Conservation (phyloP, 495 filamentous ascomycete genomes). For the Cudoniella acicularis region DNA sequence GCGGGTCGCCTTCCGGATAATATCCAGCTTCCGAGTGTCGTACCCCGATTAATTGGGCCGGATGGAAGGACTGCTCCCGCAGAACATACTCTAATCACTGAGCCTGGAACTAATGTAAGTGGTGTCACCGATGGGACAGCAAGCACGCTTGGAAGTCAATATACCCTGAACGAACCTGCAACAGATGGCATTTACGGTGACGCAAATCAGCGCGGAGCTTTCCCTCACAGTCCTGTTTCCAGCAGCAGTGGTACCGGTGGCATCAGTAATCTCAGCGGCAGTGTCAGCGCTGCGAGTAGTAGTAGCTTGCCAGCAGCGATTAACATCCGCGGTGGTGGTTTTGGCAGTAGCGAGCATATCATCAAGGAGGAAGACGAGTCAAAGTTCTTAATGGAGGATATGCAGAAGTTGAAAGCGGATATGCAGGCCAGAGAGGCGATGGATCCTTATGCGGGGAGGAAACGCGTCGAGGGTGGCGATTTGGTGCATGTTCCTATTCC, state of each 20-base stretch:
- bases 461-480: slow-evolving; percentile 30
- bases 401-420: neutral
- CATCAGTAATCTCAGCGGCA: neutral
- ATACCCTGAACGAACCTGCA: slow-evolving; percentile 40
- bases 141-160: slow-evolving; percentile 46
- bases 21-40: slow-evolving; percentile 37
- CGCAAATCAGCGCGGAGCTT: neutral
- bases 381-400: slow-evolving; percentile 3
- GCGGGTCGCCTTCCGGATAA: slow-evolving; percentile 47
- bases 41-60: slow-evolving; percentile 34
- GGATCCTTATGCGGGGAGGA: slow-evolving; percentile 10
- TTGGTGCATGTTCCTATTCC: slow-evolving; percentile 48
- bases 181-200: slow-evolving; percentile 16
- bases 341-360: neutral
- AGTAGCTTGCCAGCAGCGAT: neutral
- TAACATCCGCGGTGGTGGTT: neutral
- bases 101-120: slow-evolving; percentile 30
- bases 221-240: slow-evolving; percentile 1
- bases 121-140: slow-evolving; percentile 1
- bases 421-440: neutral
- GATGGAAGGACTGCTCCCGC: slow-evolving; percentile 27
- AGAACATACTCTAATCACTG: slow-evolving; percentile 16
- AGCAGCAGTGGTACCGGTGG: neutral
- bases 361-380: slow-evolving; percentile 3
- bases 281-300: neutral